A percentile compares a stretch with the other conserved stretches of the same genome.
phyloP scores from a whole-genome alignment of 805 yeast species.

The Barnettozyma botsteinii region DNA sequence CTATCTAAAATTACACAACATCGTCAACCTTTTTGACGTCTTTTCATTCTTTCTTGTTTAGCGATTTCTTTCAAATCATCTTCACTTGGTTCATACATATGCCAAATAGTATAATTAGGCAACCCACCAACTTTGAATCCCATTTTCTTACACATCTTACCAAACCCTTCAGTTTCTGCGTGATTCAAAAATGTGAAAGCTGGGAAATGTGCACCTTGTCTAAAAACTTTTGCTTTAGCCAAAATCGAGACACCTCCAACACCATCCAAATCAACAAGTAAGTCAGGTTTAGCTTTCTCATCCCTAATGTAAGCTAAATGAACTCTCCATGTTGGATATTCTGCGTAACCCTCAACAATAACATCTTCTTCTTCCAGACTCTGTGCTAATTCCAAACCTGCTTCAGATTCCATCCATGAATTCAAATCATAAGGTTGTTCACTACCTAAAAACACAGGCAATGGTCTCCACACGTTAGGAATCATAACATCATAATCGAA shows the following conservation, averaged over 20 bases:
- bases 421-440: conserved; percentile 95
- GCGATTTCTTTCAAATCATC: conserved; percentile 73
- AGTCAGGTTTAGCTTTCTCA: conserved; percentile 51
- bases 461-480: conserved; percentile 95
- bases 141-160: conserved; percentile 72
- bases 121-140: conserved; percentile 82
- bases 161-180: conserved; percentile 86
- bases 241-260: conserved; percentile 83
- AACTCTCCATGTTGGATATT: conserved; percentile 80
- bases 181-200: conserved; percentile 80
- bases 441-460: conserved; percentile 83
- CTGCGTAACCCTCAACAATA: conserved; percentile 84
- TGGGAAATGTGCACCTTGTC: conserved; percentile 79
- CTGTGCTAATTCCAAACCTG: conserved; percentile 62
- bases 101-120: conserved; percentile 90
- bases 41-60: conserved; percentile 57
- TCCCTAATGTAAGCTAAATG: conserved; percentile 72
- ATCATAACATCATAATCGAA: conserved; percentile 64
- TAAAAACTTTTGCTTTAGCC: conserved; percentile 66
- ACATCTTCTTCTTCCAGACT: conserved; percentile 73
- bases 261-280: conserved; percentile 71
- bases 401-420: conserved; percentile 89
- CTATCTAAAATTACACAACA: not conserved
- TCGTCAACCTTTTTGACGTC: conserved; percentile 34
- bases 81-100: conserved; percentile 83